Percentiles rank a stretch among this genome's conserved stretches.
These are phyloP conservation scores for Amylostereum areolatum DNA, from an alignment of 1,284 basidiomycete species.

Conservation along the genomic window DNA sequence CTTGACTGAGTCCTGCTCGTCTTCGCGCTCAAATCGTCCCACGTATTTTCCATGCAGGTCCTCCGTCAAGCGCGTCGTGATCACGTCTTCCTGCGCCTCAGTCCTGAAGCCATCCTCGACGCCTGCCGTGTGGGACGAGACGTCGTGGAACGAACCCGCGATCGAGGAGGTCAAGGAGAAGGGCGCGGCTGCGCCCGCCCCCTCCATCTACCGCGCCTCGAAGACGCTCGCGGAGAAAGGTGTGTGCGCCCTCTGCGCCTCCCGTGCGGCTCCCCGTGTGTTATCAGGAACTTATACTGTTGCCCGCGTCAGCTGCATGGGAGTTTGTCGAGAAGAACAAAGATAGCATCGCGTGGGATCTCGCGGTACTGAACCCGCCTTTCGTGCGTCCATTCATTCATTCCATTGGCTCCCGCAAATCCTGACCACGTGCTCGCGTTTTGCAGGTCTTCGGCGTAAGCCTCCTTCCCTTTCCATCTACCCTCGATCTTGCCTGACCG, in stretches of 20 bases:
- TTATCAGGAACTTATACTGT: not conserved
- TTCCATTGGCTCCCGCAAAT: not conserved
- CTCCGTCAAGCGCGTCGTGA: slow-evolving; percentile 57
- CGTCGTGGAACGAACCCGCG: slow-evolving; percentile 63
- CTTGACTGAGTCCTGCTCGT: not conserved
- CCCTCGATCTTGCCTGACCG: not conserved
- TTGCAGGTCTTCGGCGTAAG: slow-evolving; percentile 28
- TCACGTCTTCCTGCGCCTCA: slow-evolving; percentile 54
- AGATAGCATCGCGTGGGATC: slow-evolving; percentile 41
- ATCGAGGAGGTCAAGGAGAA: slow-evolving; percentile 47
- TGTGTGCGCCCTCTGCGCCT: slow-evolving; percentile 16
- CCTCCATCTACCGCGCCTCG: slow-evolving; percentile 48
- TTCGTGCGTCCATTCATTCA: slow-evolving; percentile 30
- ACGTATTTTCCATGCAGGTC: slow-evolving; percentile 21
- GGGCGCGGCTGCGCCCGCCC: slow-evolving; percentile 37
- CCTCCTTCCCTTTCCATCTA: not conserved
- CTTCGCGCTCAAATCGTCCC: not conserved
- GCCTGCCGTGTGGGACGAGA: slow-evolving; percentile 29
- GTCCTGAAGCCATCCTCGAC: slow-evolving; percentile 27
- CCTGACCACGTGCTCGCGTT: not conserved
- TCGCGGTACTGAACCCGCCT: slow-evolving; percentile 52
- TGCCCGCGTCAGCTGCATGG: slow-evolving; percentile 36
- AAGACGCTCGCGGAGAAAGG: slow-evolving; percentile 70
- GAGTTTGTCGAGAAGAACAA: slow-evolving; percentile 54
- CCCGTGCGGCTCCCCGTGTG: no score